Base-by-base conservation (phyloP, 371 early-diverging fungal species). In the Rhizopus stolonifer region DNA sequence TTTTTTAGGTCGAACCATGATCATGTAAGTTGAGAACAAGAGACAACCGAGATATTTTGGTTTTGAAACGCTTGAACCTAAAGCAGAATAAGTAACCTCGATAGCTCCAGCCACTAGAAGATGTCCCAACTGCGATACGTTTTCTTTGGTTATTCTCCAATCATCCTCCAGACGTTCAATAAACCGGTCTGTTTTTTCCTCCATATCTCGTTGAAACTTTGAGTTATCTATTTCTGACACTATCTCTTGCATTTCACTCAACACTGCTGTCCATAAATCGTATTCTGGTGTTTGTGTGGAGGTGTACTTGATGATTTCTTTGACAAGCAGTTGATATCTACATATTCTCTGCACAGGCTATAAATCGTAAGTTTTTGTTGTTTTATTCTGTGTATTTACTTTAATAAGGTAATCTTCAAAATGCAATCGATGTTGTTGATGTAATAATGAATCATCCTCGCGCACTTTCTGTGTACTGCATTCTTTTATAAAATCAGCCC, bases 1-100 rank as follows among this genome's bases (percentile, higher is more conserved):
- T 31, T 81, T 83, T 54, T 81, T 83, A 2, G 79, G 75, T 31
- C 78, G 64, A 2, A 81, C 77, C 32, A 83, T 59, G 8, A 83
- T 65, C 19, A 83, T 56, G 54, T 79, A 80, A 8, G 73, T 61
- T 11, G 70, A 63, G 49, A 81, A 83, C 13, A 83, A 40, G 58
- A 81, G 77, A 47, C 84, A 83, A 0, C 84, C 84, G 8, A 74
- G 51, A 31, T 78, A 78, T 50, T 64, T 56, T 23, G 74, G 63
- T 31, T 72, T 74, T 0, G 65, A 56, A 13, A 63, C 58, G n/a
- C 52, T 69, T 58, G 62, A 65, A 9, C 73, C 72, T 0, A 70
- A 29, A 5, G 66, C 60, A 15, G 72, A 64, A 39, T 74, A 78
- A 19, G 72, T 74, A 0, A 78, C 69, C 43, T 78, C 74, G 19